Percentiles rank a stretch among this genome's conserved stretches.
Conservation (phyloP, 345 rosid species). For the Populus alba region DNA sequence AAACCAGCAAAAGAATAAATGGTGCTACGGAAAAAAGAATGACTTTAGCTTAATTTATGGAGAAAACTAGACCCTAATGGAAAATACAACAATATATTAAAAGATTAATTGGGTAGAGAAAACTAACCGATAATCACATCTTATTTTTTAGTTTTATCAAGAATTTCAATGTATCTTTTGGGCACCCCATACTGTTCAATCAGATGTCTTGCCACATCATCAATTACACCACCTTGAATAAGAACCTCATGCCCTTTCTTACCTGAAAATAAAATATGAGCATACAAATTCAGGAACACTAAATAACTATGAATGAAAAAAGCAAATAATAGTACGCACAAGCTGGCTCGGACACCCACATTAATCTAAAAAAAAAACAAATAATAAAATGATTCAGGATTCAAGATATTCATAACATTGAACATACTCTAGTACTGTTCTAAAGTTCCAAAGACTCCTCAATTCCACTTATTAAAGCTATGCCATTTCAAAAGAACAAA, state of each 20-base stretch:
- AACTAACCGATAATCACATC: conserved; percentile 12
- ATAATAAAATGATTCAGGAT: background rate
- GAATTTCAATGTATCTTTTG: conserved; percentile 82
- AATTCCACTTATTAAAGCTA: too few species aligned
- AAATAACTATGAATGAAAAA: background rate
- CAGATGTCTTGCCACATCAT: conserved; percentile 73
- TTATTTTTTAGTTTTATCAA: conserved; percentile 87
- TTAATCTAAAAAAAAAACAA: too few species aligned
- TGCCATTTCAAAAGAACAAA: too few species aligned
- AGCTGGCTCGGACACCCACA: too few species aligned
- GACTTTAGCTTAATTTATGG: too few species aligned
- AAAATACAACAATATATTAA: too few species aligned
- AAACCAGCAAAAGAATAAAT: too few species aligned
- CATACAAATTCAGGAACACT: background rate
- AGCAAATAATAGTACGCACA: background rate
- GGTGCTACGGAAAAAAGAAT: too few species aligned
- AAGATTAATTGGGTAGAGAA: background rate
- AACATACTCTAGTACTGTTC: too few species aligned
- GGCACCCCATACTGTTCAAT: conserved; percentile 83
- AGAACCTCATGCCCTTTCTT: conserved; percentile 87
- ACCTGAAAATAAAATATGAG: conserved; percentile 42
- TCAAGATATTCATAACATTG: background rate
- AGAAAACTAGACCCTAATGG: too few species aligned
- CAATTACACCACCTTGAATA: conserved; percentile 93
- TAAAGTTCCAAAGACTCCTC: too few species aligned